Conservation (phyloP, 2,329 filamentous ascomycete genomes). For the Aspergillus transmontanensis region DNA sequence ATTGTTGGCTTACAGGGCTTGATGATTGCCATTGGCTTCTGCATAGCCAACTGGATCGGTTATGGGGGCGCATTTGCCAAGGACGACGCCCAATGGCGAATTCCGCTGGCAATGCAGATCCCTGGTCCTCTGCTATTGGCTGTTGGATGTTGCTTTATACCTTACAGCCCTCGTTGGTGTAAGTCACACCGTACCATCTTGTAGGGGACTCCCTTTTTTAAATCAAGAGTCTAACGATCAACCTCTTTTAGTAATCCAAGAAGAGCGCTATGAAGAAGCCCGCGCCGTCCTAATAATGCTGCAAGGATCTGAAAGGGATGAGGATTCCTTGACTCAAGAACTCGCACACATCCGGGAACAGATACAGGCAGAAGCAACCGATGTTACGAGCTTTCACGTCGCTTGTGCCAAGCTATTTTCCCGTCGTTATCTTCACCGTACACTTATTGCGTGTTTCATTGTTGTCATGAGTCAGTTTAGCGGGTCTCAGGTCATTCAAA, state of each 20-base stretch:
- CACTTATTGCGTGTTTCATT: conserved; percentile 36
- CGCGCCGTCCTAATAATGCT: conserved; percentile 8
- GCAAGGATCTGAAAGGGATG: neutral
- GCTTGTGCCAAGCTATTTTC: conserved; percentile 16
- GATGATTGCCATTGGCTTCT: conserved; percentile 41
- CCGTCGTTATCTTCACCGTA: conserved; percentile 30
- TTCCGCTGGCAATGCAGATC: conserved; percentile 22
- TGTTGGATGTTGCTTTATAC: conserved; percentile 20
- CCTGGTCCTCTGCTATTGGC: conserved; percentile 16
- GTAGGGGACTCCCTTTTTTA: neutral
- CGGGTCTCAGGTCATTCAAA: conserved; percentile 41
- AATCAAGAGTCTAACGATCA: neutral
- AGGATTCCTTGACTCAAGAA: conserved; percentile 9
- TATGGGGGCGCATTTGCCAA: conserved; percentile 28
- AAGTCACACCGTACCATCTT: neutral
- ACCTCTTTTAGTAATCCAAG: conserved; percentile 8
- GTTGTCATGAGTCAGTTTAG: conserved; percentile 38
- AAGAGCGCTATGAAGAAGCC: conserved; percentile 16
- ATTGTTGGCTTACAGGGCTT: conserved; percentile 38
- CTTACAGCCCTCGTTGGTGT: conserved; percentile 20
- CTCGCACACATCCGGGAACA: conserved; percentile 18
- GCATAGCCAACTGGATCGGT: conserved; percentile 45
- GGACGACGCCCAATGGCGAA: conserved; percentile 19
- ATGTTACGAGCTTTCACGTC: conserved; percentile 9
- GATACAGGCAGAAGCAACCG: conserved; percentile 14